Conservation (phyloP, 2,329 filamentous ascomycete genomes). For the Paecilomyces sp. region DNA sequence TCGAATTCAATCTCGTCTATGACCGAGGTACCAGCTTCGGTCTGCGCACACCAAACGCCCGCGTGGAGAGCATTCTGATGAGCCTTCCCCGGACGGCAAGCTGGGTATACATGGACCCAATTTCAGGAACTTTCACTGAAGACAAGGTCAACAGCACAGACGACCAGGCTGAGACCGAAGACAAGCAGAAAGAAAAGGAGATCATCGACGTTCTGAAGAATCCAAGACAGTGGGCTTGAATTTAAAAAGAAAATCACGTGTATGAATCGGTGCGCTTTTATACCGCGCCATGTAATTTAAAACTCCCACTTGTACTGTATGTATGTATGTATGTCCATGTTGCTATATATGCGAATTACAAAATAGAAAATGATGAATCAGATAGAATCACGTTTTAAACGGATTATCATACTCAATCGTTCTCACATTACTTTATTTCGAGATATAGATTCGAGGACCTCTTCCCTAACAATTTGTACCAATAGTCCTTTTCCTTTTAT, state of each 20-base stretch:
- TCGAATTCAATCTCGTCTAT: slow-evolving; percentile 97
- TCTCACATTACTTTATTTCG: too few species aligned
- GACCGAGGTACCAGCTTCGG: slow-evolving; percentile 94
- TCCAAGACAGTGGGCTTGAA: slow-evolving; percentile 54
- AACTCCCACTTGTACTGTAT: not conserved
- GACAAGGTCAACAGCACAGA: slow-evolving; percentile 39
- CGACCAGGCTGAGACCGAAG: slow-evolving; percentile 25
- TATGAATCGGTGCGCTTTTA: not conserved
- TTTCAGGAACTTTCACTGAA: slow-evolving; percentile 38
- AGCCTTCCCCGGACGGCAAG: slow-evolving; percentile 85
- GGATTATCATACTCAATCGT: too few species aligned
- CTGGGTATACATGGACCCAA: slow-evolving; percentile 88
- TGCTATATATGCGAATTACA: too few species aligned
- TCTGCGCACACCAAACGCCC: slow-evolving; percentile 80
- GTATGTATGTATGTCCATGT: not conserved
- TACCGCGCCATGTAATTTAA: not conserved
- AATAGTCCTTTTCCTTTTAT: not conserved
- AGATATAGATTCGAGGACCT: too few species aligned
- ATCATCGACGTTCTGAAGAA: slow-evolving; percentile 64
- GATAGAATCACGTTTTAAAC: too few species aligned
- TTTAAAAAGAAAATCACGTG: not conserved
- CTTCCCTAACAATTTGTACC: too few species aligned
- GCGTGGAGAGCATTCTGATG: slow-evolving; percentile 97
- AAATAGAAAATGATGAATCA: too few species aligned
- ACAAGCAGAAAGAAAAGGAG: slow-evolving; percentile 57